Base-by-base conservation (phyloP, 2,329 filamentous ascomycete species). In the Drechslerella coelobrocha region DNA sequence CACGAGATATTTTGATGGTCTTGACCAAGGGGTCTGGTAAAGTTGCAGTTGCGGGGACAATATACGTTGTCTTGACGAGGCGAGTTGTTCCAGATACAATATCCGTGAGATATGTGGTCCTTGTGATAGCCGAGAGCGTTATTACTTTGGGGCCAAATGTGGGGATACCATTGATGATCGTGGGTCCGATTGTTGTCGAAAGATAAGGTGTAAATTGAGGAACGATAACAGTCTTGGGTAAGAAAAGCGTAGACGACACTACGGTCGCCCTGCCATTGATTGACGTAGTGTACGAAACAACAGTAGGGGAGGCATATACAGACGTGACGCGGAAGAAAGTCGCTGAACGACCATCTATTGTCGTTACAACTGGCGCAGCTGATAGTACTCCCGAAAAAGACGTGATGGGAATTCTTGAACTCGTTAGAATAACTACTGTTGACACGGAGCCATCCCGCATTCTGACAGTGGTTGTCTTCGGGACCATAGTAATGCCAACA, bases 171-270 rank as follows among this genome's bases (percentile, higher is more conserved):
- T 60, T 71, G 29, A 71, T 63, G n/a, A 71, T 51, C 29, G 66
- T 71, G 17, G 66, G 66, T 1, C 52, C 66, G 14, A 63, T 27
- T 12, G 66, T 71, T 6, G 66, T 71, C 17, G 59, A 63, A 0
- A 71, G 54, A 48, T 54, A 71, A 19, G 66, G 66, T 7, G 59
- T 63, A 17, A 63, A 71, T 39, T 71, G 66, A 0, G 66, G 66
- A 23, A 71, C 41, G 0, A 27, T 14, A 4, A 45, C 47, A 9
- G 66, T 71, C 7, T 26, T 24, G 6, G 59, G 66, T 4, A 63
- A n/a, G 48, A 54, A 71, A 27, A 69, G 59, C 0, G 66, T 71
- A 19, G 66, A 63, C 4, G 66, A 54, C 9, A 71, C 24, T 7
- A 71, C 53, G 4, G 53, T 63, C 23, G n/a, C 52, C 14, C 53